Base-by-base conservation (phyloP, 768 basidiomycete species). In the Tulasnella sp. region DNA sequence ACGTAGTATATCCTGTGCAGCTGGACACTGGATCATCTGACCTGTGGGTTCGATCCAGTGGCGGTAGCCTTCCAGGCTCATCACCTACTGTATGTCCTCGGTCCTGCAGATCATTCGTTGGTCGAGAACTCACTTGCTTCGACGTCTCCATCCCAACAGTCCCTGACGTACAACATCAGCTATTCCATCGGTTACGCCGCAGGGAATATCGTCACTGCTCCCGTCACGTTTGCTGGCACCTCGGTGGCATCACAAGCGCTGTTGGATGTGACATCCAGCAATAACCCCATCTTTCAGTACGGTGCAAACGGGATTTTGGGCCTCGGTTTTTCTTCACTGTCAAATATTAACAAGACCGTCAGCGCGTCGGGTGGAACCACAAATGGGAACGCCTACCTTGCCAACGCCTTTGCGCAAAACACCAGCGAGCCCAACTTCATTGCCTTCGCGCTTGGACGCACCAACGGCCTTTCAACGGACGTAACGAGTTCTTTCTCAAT, bases 1-100 rank as follows among this genome's bases (percentile, higher is more conserved):
- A 25, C 48, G 1, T 62, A 90, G 87, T 75, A 15, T 87, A 84
- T 69, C 71, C 77, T 50, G 79, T 89, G 12, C 89, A 92, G 68
- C 73, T 92, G 49, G 89, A 92, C 70, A 89, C 87, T 1, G 89
- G 89, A 62, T 90, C 87, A 9, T 85, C 80, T 63, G 89, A 92
- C 70, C 75, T 92, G 29, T 90, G 87, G 82, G 75, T 87, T 53
- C 72, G 65, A 49, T 49, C 66, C 1, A 58, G 59, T 2, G 21
- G 44, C 25, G 43, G 43, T 12, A 52, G 29, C 3, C 27, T 74
- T 10, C 58, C 68, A 4, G 50, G 72, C 9, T 66, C 66, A 30
- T 67, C 66, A n/a, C 54, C 63, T 29, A 72, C 74, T 11, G 65
- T 68, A 46, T 65, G 70, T 10, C 61, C 65, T 46, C n/a, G 1